Evolutionary conservation across 2,329 filamentous ascomycete species (phyloP).

Genomic region (Lasiodiplodia theobromae): DNA sequence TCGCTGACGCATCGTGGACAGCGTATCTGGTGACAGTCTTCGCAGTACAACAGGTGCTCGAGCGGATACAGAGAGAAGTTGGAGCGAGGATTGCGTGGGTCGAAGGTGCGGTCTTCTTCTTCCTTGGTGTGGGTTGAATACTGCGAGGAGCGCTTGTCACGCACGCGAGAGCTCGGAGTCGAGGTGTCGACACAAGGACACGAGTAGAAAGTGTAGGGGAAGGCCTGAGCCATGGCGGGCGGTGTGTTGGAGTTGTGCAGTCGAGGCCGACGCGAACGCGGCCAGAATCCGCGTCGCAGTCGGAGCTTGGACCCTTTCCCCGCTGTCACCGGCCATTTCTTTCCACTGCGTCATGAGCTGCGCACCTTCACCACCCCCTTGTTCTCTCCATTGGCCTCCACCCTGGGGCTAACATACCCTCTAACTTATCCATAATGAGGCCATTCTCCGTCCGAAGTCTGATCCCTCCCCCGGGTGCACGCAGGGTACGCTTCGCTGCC

Average conservation of each 20-base stretch:
- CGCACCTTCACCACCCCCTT: conserved; percentile 5
- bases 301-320: conserved; percentile 26
- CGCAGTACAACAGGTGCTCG: conserved; percentile 93
- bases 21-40: conserved; percentile 95
- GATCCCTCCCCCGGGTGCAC: conserved; percentile 40
- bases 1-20: conserved; percentile 91
- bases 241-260: background rate
- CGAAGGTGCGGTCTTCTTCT: conserved; percentile 81
- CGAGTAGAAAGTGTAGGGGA: conserved; percentile 70
- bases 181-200: conserved; percentile 65
- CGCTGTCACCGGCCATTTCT: conserved; percentile 9
- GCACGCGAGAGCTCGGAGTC: conserved; percentile 41
- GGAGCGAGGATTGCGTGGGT: conserved; percentile 82
- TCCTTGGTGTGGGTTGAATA: conserved; percentile 50
- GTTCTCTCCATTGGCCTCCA: conserved; percentile 15
- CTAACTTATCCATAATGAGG: conserved; percentile 38
- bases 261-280: conserved; percentile 18
- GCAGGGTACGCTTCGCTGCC: conserved; percentile 38
- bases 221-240: conserved; percentile 60
- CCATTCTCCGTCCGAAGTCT: conserved; percentile 44
- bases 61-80: conserved; percentile 93
- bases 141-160: conserved; percentile 42
- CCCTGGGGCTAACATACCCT: conserved; percentile 18
- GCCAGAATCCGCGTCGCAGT: conserved; percentile 3
- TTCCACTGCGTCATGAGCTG: conserved; percentile 24